Percentiles rank a stretch among this genome's conserved stretches.
These are phyloP conservation scores for Apiotrichum siamense DNA, from an alignment of 1,284 basidiomycete genomes.

Conservation along the genomic window DNA sequence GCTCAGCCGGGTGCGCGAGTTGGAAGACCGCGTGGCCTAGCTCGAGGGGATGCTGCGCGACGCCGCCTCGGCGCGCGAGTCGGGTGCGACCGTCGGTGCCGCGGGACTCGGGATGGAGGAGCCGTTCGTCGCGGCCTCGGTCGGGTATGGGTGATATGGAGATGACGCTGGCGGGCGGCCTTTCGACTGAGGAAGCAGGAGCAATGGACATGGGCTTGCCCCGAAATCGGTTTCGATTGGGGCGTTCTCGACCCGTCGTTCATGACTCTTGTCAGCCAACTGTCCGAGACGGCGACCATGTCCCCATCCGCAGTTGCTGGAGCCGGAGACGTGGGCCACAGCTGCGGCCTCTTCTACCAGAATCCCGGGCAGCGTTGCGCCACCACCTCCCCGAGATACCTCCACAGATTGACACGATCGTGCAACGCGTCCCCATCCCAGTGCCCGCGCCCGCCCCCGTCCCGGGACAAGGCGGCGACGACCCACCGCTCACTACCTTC, in stretches of 20 bases:
- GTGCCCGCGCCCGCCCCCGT: neutral
- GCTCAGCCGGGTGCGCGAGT: conserved; percentile 35
- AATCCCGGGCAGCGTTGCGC: neutral
- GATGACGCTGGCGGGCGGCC: too few species aligned
- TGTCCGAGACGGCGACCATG: conserved; percentile 7
- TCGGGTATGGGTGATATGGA: too few species aligned
- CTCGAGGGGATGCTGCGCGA: conserved; percentile 22
- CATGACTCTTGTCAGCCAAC: conserved; percentile 28
- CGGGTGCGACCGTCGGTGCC: too few species aligned
- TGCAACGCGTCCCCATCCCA: neutral
- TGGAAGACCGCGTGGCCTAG: conserved; percentile 41
- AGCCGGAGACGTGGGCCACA: neutral
- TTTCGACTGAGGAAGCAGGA: too few species aligned
- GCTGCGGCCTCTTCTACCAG: too few species aligned
- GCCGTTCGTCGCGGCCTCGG: too few species aligned
- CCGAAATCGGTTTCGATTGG: conserved; percentile 37
- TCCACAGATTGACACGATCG: neutral
- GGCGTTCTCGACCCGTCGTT: conserved; percentile 32
- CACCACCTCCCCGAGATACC: neutral
- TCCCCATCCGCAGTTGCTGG: neutral
- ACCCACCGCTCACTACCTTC: neutral
- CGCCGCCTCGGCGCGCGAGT: neutral
- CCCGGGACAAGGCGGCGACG: neutral
- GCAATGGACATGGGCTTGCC: too few species aligned
- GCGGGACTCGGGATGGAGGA: too few species aligned